phyloP scores from a whole-genome alignment of 2,329 filamentous ascomycete species.

The Beauveria asiatica region DNA sequence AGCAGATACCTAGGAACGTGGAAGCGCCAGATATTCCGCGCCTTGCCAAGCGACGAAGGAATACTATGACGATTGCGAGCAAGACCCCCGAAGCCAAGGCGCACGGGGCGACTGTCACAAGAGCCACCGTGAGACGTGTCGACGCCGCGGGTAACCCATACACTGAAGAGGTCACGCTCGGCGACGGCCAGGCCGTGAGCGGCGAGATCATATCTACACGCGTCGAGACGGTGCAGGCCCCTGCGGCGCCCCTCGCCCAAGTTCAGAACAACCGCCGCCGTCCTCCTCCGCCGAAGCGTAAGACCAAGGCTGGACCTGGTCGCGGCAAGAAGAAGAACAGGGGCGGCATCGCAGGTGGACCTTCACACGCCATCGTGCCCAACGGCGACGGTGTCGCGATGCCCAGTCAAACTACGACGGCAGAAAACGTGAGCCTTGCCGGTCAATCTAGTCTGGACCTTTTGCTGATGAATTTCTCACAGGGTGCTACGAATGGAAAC shows the following conservation, averaged over 20 bases:
- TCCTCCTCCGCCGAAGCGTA: slow-evolving; percentile 71
- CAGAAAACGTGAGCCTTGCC: slow-evolving; percentile 18
- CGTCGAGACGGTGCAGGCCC: slow-evolving; percentile 34
- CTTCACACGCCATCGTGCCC: slow-evolving; percentile 12
- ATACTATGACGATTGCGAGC: slow-evolving; percentile 48
- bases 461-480: slow-evolving; percentile 16
- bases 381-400: slow-evolving; percentile 23
- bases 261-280: slow-evolving; percentile 47
- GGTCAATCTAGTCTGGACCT: neutral
- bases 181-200: slow-evolving; percentile 69
- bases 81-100: slow-evolving; percentile 37
- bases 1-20: slow-evolving; percentile 50
- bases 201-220: slow-evolving; percentile 67
- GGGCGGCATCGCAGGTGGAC: slow-evolving; percentile 18
- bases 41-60: slow-evolving; percentile 54
- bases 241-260: slow-evolving; percentile 49
- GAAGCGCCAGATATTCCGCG: slow-evolving; percentile 45
- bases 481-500: slow-evolving; percentile 36
- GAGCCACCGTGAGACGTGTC: slow-evolving; percentile 69
- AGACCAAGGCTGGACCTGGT: slow-evolving; percentile 65
- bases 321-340: slow-evolving; percentile 75
- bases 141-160: slow-evolving; percentile 75
- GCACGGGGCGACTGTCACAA: slow-evolving; percentile 54
- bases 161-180: slow-evolving; percentile 74
- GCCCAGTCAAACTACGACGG: slow-evolving; percentile 18